These are phyloP conservation scores for Ligustrum vulgare DNA, from an alignment of 257 asterid species.

Conservation along the genomic window DNA sequence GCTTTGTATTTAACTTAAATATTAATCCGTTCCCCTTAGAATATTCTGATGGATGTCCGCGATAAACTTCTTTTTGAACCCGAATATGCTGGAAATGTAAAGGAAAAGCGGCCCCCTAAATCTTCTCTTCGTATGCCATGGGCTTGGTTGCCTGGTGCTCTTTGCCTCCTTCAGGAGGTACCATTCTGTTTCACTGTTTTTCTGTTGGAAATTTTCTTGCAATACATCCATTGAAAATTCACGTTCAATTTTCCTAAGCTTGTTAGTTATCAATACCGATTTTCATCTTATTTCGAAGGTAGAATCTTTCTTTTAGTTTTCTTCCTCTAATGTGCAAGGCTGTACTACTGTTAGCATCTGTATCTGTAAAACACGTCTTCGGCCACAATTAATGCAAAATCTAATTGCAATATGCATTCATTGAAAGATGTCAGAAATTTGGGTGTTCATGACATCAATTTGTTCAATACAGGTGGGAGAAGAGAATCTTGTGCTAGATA, in stretches of 20 bases:
- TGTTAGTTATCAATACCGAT: neutral
- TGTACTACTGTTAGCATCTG: slow-evolving; percentile 12
- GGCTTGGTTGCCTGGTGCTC: slow-evolving; percentile 96
- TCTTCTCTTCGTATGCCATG: slow-evolving; percentile 81
- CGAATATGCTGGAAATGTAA: slow-evolving; percentile 83
- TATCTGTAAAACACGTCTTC: slow-evolving; percentile 12
- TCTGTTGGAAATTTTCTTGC: slow-evolving; percentile 16
- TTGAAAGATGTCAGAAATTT: slow-evolving; percentile 10
- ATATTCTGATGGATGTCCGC: slow-evolving; percentile 85
- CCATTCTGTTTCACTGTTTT: slow-evolving; percentile 19
- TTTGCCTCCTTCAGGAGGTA: slow-evolving; percentile 98
- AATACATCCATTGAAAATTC: slow-evolving; percentile 14
- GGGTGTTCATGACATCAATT: slow-evolving; percentile 31
- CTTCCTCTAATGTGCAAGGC: neutral
- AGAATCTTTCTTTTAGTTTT: neutral
- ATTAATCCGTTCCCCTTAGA: slow-evolving; percentile 45
- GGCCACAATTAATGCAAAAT: slow-evolving; percentile 21
- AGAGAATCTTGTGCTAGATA: slow-evolving; percentile 86
- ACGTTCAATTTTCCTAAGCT: neutral
- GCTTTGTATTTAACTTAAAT: slow-evolving; percentile 20
- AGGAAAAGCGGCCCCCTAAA: slow-evolving; percentile 81
- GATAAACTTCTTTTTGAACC: slow-evolving; percentile 98
- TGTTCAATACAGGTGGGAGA: slow-evolving; percentile 77
- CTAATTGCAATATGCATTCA: slow-evolving; percentile 1
- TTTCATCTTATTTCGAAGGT: neutral